These are phyloP conservation scores for Colletotrichum sp. DNA, from an alignment of 2,329 filamentous ascomycete species.

Conservation along the genomic window DNA sequence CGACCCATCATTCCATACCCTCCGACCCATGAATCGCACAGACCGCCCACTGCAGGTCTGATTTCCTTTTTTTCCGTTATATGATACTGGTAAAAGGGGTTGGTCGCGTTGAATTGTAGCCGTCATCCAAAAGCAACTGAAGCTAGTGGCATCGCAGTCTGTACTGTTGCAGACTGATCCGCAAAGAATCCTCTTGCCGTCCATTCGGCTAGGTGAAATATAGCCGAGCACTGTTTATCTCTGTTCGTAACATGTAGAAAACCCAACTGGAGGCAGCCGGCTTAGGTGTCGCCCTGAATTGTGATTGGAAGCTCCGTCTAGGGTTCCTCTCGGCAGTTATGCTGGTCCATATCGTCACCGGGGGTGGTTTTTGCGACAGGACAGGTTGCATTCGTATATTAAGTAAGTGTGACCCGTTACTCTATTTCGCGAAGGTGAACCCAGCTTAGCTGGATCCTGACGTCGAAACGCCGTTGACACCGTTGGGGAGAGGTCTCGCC, in stretches of 20 bases:
- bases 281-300: neutral
- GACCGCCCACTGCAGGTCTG: neutral
- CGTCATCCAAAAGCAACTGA: neutral
- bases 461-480: slow-evolving; percentile 14
- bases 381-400: slow-evolving; percentile 9
- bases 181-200: neutral
- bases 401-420: slow-evolving; percentile 4
- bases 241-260: neutral
- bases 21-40: neutral
- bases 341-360: neutral
- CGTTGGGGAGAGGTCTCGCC: neutral
- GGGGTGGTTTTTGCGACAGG: neutral
- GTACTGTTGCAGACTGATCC: neutral
- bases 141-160: neutral
- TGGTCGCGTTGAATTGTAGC: neutral
- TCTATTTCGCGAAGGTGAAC: slow-evolving; percentile 5
- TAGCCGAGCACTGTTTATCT: neutral
- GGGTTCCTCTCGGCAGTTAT: neutral
- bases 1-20: neutral
- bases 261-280: neutral
- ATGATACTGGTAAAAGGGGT: neutral
- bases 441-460: slow-evolving; percentile 7
- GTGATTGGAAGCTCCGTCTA: neutral
- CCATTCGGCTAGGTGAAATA: neutral
- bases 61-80: neutral